These are phyloP conservation scores for Penicillium janthinellum DNA, from an alignment of 2,329 filamentous ascomycete genomes.

Conservation along the genomic window DNA sequence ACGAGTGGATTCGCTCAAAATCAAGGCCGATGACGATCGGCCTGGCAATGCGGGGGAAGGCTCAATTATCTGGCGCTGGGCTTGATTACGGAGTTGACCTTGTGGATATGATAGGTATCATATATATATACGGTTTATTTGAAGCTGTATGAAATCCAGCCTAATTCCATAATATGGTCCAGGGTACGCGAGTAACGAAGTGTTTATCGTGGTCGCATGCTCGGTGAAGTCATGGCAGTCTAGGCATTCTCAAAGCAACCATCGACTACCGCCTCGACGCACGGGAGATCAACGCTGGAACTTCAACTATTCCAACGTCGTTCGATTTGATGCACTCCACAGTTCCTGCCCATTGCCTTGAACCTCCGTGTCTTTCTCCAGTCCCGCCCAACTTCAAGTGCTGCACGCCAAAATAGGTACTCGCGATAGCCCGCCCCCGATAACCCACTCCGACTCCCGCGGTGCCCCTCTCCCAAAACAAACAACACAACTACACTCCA, in stretches of 20 bases:
- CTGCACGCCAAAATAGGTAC: not conserved
- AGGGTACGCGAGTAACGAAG: not conserved
- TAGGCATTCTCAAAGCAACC: not conserved
- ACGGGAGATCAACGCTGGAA: not conserved
- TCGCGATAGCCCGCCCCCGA: not conserved
- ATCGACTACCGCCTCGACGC: not conserved
- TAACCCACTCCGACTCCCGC: not conserved
- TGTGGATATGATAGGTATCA: not conserved
- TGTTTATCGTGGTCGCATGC: not conserved
- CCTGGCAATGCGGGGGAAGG: conserved; percentile 5
- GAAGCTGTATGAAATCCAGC: not conserved
- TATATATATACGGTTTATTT: not conserved
- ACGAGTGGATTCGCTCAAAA: conserved; percentile 9
- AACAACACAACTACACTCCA: conserved; percentile 12
- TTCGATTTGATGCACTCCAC: not conserved
- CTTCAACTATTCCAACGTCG: not conserved
- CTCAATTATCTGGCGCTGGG: not conserved
- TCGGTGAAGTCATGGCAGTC: not conserved
- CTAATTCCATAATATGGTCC: too few relatives aligned
- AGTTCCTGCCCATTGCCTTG: not conserved
- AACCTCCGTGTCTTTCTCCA: too few relatives aligned
- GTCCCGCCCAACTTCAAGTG: not conserved
- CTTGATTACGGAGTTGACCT: too few relatives aligned
- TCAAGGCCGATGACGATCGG: conserved; percentile 13
- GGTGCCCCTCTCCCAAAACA: conserved; percentile 6